Percentiles rank a stretch among this genome's conserved stretches.
Evolutionary conservation across 306 rosid genomes (phyloP).

Genomic region (Ochetophila trinervis): DNA sequence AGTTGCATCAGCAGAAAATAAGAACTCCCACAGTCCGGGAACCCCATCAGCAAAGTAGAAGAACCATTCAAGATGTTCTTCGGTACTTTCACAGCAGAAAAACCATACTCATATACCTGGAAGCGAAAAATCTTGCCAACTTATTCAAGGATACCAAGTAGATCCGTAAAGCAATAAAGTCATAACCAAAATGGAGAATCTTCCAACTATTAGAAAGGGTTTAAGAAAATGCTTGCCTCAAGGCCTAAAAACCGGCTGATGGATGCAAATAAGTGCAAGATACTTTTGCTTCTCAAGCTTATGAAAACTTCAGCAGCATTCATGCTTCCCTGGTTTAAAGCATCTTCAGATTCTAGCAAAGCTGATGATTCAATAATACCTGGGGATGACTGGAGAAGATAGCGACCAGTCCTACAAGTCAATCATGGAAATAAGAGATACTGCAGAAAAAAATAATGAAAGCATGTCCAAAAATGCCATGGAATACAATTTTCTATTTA

Average conservation of each 20-base stretch:
- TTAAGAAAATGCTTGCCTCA: constrained; percentile 52
- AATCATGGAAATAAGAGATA: constrained; percentile 21
- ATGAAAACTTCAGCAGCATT: constrained; percentile 80
- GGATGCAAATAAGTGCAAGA: constrained; percentile 89
- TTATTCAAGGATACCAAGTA: constrained; percentile 12
- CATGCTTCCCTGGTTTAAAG: constrained; percentile 87
- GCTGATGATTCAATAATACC: constrained; percentile 56
- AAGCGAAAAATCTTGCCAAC: constrained; percentile 18
- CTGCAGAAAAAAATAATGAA: constrained; percentile 9
- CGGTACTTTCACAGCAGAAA: constrained; percentile 71
- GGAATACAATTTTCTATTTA: no score
- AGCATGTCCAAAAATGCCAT: not conserved
- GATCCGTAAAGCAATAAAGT: constrained; percentile 8
- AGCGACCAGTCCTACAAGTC: constrained; percentile 81
- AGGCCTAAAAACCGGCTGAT: constrained; percentile 88
- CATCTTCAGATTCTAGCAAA: constrained; percentile 84
- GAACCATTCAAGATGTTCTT: constrained; percentile 69
- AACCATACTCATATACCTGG: constrained; percentile 84
- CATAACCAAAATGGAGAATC: constrained; percentile 8
- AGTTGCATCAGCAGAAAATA: constrained; percentile 84
- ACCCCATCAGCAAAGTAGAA: constrained; percentile 76
- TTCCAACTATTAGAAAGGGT: not conserved
- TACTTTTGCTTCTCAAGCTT: constrained; percentile 86
- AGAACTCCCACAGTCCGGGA: constrained; percentile 89
- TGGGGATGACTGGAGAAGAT: constrained; percentile 81